phyloP scores from a whole-genome alignment of 306 rosid genomes.

The Casuarina equisetifolia region DNA sequence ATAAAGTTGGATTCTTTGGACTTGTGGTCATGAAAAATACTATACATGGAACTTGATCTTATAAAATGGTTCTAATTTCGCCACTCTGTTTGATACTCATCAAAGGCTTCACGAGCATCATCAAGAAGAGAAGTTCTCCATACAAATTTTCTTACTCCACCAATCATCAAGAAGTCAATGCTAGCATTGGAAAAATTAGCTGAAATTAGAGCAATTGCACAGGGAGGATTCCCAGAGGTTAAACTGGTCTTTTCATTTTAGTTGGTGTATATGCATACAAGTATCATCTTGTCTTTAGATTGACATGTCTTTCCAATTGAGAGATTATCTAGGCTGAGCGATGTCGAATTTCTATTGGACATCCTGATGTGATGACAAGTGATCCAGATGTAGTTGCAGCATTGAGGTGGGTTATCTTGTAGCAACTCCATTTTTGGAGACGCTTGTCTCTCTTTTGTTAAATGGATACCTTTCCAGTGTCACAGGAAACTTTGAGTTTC shows the following conservation, averaged over 20 bases:
- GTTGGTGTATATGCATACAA: not conserved
- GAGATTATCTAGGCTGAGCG: constrained; percentile 76
- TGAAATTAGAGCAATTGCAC: constrained; percentile 70
- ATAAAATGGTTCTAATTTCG: not conserved
- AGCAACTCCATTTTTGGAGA: constrained; percentile 8
- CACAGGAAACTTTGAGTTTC: constrained; percentile 80
- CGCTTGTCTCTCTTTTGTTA: constrained; percentile 16
- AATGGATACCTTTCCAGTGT: constrained; percentile 50
- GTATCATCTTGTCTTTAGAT: constrained; percentile 21
- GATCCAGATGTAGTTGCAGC: constrained; percentile 88
- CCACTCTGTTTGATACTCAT: constrained; percentile 22
- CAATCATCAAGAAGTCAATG: constrained; percentile 83
- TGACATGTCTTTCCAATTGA: constrained; percentile 11
- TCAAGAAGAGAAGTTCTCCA: constrained; percentile 75
- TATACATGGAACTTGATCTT: not conserved
- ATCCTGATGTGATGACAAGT: constrained; percentile 68
- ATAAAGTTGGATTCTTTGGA: not conserved
- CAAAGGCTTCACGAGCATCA: constrained; percentile 78
- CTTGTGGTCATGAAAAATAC: not conserved
- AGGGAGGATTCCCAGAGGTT: constrained; percentile 98
- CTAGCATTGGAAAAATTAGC: constrained; percentile 68
- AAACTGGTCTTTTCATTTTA: constrained; percentile 17
- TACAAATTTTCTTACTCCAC: constrained; percentile 85
- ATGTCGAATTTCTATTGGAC: constrained; percentile 86
- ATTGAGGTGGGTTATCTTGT: constrained; percentile 51